Evolutionary conservation across 2,329 filamentous ascomycete species (phyloP).

Genomic region (Sporothrix dimorphospora): DNA sequence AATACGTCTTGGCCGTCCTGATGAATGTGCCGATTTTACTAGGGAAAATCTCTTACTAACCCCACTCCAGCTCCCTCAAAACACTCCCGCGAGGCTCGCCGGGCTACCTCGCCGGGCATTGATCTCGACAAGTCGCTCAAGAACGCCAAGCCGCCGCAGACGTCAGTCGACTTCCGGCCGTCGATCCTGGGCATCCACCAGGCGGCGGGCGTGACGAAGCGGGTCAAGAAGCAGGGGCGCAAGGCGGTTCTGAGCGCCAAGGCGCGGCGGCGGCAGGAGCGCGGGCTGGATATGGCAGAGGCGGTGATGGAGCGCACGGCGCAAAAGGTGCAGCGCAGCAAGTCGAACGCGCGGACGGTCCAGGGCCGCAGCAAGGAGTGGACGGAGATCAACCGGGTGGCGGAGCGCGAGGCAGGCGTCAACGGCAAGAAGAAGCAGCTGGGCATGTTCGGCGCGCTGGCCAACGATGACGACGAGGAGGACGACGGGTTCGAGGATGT

Average conservation of each 20-base stretch:
- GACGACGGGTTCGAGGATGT: conserved; percentile 18
- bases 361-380: conserved; percentile 57
- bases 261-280: conserved; percentile 60
- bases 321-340: conserved; percentile 59
- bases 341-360: conserved; percentile 51
- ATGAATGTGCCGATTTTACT: not conserved
- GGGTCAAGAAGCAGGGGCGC: conserved; percentile 57
- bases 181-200: conserved; percentile 72
- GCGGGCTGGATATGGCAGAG: conserved; percentile 61
- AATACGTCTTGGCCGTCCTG: not conserved
- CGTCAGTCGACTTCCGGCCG: conserved; percentile 56
- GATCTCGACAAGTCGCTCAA: conserved; percentile 73
- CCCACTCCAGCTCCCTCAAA: conserved; percentile 59
- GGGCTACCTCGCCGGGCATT: conserved; percentile 71
- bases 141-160: conserved; percentile 55
- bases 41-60: not conserved
- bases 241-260: conserved; percentile 59
- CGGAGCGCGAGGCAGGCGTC: conserved; percentile 13
- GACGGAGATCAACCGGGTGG: conserved; percentile 57
- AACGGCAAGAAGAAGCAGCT: conserved; percentile 26
- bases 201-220: conserved; percentile 69
- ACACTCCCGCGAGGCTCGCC: conserved; percentile 74
- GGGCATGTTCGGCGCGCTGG: conserved; percentile 29
- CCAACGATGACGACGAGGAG: not conserved
- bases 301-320: conserved; percentile 62